Base-by-base conservation (phyloP, 768 basidiomycete genomes). In the Mycena metata region DNA sequence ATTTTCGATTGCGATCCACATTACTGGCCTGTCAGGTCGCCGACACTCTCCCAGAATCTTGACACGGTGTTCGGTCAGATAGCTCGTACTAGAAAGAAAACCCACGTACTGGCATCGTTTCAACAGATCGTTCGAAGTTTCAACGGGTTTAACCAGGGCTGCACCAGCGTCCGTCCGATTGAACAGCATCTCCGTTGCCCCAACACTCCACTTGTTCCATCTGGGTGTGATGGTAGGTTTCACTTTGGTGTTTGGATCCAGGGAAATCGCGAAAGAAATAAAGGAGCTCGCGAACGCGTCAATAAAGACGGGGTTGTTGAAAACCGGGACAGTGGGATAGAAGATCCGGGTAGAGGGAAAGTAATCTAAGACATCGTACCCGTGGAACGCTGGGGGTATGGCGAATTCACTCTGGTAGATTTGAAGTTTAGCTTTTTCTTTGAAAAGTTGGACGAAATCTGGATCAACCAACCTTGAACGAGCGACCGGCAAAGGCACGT, bases 401-500 rank as follows among this genome's bases (percentile, higher is more conserved):
- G 55, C 43, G 46, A 54, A 75, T 19, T 23, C 74, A 69, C 39
- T 78, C 73, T 5, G 19, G 0, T 5, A 47, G 41, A 24, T 36
- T 36, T 12, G 36, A 36, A 12, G 12, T 36, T 36, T 7, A 12
- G n/a, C n/a, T n/a, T n/a, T n/a, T n/a, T n/a, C n/a, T 36, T 36
- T 6, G 23, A 57, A 3, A 57, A 8, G 2, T 24, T 26, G 5
- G 36, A 21, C 23, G 26, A 52, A 15, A 30, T 30, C 55, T 6
- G 6, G 12, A 36, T 36, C 12, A 6, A 23, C n/a, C n/a, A 17
- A 57, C 41, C 55, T 57, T 80, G 79, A 47, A 80, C 75, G 30
- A 76, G 59, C 13, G 75, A 5, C 58, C 46, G 12, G 54, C 12
- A 50, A 78, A 80, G 16, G 80, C 49, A 11, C 61, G 24, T 7